Percentiles rank a stretch among this genome's conserved stretches.
These are phyloP conservation scores for Leccinum pellstonianum DNA, from an alignment of 768 basidiomycete genomes.

Conservation along the genomic window DNA sequence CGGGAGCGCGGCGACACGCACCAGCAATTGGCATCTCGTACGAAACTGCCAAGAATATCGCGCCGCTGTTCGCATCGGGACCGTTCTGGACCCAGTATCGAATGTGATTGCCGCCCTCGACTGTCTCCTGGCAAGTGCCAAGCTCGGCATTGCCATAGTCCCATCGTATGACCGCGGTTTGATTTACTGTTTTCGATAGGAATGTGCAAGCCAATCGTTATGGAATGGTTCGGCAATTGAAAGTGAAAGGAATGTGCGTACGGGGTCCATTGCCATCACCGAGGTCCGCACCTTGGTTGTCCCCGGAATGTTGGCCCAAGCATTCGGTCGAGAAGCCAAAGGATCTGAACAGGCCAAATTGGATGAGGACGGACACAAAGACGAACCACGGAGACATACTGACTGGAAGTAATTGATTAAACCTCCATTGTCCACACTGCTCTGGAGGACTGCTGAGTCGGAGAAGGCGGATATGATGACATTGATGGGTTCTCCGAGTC, in stretches of 20 bases:
- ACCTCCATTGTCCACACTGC: slow-evolving; percentile 62
- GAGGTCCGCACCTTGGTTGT: slow-evolving; percentile 67
- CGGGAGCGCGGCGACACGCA: slow-evolving; percentile 33
- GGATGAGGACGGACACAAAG: background rate
- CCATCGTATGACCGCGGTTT: slow-evolving; percentile 82
- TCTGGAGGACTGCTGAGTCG: slow-evolving; percentile 63
- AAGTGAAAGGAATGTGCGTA: slow-evolving; percentile 40
- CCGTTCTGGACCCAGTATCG: slow-evolving; percentile 89
- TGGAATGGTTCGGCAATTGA: background rate
- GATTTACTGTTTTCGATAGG: slow-evolving; percentile 53
- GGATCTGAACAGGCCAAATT: slow-evolving; percentile 39
- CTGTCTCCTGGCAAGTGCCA: slow-evolving; percentile 85
- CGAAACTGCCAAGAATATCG: slow-evolving; percentile 72
- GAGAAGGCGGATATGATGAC: slow-evolving; percentile 77
- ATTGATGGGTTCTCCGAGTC: slow-evolving; percentile 87
- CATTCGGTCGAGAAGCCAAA: slow-evolving; percentile 77
- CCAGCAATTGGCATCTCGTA: slow-evolving; percentile 67
- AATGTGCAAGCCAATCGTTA: slow-evolving; percentile 1
- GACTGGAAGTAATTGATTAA: slow-evolving; percentile 81
- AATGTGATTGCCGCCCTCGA: slow-evolving; percentile 85
- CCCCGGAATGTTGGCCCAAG: slow-evolving; percentile 75
- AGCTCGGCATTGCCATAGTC: slow-evolving; percentile 77
- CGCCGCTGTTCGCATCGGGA: slow-evolving; percentile 57
- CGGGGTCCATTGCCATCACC: slow-evolving; percentile 79
- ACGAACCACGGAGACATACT: slow-evolving; percentile 28